Conservation (phyloP, 1,284 basidiomycete species). For the Moesziomyces aphidis region DNA sequence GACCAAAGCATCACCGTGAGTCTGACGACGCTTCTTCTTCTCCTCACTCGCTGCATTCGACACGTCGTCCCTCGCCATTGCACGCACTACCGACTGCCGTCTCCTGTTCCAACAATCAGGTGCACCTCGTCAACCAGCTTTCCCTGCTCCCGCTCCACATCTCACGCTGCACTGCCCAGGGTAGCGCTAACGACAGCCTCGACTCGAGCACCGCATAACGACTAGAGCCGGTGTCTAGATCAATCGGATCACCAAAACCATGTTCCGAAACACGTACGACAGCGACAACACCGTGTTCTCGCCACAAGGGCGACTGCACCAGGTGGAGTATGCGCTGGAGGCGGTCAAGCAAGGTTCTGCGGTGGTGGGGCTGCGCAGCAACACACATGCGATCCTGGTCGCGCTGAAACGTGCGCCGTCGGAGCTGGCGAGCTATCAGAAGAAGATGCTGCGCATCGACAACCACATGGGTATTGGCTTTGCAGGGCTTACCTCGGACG, state of each 20-base stretch:
- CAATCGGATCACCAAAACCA: slow-evolving; percentile 7
- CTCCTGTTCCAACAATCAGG: too few species aligned
- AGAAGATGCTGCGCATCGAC: slow-evolving; percentile 99
- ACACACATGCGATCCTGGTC: slow-evolving; percentile 92
- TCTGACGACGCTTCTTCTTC: not conserved
- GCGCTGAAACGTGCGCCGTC: slow-evolving; percentile 99
- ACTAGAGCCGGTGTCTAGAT: not conserved
- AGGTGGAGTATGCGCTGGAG: slow-evolving; percentile 99
- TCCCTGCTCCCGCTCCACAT: too few species aligned
- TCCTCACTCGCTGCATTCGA: not conserved
- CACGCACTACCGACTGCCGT: too few species aligned
- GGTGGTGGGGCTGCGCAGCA: slow-evolving; percentile 92
- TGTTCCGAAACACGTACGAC: slow-evolving; percentile 67
- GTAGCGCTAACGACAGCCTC: too few species aligned
- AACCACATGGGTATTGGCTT: slow-evolving; percentile 99
- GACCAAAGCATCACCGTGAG: not conserved
- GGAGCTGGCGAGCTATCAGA: slow-evolving; percentile 97
- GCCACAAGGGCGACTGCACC: slow-evolving; percentile 74
- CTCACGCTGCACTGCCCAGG: too few species aligned
- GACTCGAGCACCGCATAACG: too few species aligned
- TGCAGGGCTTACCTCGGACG: slow-evolving; percentile 96
- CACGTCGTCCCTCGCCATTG: not conserved
- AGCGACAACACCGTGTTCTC: slow-evolving; percentile 67
- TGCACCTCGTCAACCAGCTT: too few species aligned
- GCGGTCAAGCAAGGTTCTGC: slow-evolving; percentile 99